Percentiles rank a stretch among this genome's conserved stretches.
Evolutionary conservation across 2,329 filamentous ascomycete species (phyloP).

Genomic region (Dichotomopilus funicola): DNA sequence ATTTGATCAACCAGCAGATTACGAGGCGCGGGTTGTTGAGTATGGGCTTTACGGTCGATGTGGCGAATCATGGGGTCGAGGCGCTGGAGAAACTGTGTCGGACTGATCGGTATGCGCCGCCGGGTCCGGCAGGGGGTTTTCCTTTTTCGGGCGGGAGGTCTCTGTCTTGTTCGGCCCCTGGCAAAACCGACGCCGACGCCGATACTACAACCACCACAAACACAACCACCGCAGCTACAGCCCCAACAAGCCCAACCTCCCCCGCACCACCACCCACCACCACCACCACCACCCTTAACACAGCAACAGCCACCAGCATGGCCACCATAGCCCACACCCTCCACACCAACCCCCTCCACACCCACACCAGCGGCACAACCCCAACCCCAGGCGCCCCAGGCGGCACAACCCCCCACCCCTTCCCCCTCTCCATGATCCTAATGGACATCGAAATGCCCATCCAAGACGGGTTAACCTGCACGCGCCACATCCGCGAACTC

Average conservation of each 20-base stretch:
- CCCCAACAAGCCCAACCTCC: not conserved
- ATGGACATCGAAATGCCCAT: constrained; percentile 77
- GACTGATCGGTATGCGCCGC: constrained; percentile 23
- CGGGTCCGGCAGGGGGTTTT: not conserved
- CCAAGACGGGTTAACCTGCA: constrained; percentile 64
- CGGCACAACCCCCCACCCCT: constrained; percentile 13
- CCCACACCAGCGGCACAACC: not conserved
- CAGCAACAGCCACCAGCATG: no score
- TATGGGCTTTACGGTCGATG: constrained; percentile 43
- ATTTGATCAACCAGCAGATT: constrained; percentile 54
- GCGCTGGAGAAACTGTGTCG: constrained; percentile 43
- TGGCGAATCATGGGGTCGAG: constrained; percentile 52
- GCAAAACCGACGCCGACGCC: no score
- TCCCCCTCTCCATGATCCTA: constrained; percentile 54
- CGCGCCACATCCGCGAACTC: constrained; percentile 55
- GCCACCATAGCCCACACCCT: not conserved
- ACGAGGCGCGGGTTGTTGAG: constrained; percentile 45
- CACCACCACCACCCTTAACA: not conserved
- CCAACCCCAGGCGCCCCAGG: not conserved
- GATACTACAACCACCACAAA: no score
- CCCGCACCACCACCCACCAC: not conserved
- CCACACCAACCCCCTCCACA: not conserved
- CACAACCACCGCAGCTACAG: no score
- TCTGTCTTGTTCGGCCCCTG: no score
- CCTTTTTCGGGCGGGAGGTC: not conserved